Conservation (phyloP, 1,284 basidiomycete species). For the Kalmanozyma brasiliensis region DNA sequence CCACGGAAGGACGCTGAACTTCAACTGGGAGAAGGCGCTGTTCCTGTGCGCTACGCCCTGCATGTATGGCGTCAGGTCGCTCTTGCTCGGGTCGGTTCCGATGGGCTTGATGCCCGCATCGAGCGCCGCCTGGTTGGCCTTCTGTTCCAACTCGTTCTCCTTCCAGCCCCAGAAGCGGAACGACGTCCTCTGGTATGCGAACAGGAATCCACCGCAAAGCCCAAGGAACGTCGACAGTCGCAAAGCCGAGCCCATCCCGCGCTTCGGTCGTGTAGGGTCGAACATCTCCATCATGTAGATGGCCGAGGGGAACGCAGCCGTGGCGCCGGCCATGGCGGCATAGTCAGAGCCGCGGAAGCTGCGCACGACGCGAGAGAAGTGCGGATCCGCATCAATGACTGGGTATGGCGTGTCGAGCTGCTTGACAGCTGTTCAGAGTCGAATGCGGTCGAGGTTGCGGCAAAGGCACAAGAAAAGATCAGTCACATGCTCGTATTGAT, state of each 20-base stretch:
- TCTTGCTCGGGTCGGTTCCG: constrained; percentile 70
- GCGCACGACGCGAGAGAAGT: constrained; percentile 84
- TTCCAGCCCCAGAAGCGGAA: constrained; percentile 97
- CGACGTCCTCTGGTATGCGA: constrained; percentile 85
- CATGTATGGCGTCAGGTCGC: constrained; percentile 83
- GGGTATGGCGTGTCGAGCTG: constrained; percentile 64
- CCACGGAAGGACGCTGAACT: constrained; percentile 66
- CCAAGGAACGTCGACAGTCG: constrained; percentile 69
- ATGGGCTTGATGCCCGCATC: constrained; percentile 45
- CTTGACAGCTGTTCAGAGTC: constrained; percentile 55
- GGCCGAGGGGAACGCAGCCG: constrained; percentile 80
- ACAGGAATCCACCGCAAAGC: constrained; percentile 86
- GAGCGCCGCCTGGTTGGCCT: constrained; percentile 42
- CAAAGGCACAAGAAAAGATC: neutral
- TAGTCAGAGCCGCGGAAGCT: constrained; percentile 92
- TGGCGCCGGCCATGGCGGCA: constrained; percentile 81
- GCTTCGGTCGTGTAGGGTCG: constrained; percentile 59
- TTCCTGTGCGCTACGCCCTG: constrained; percentile 89
- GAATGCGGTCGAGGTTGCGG: neutral
- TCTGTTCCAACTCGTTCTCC: constrained; percentile 76
- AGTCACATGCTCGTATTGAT: neutral
- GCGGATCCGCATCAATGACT: constrained; percentile 82
- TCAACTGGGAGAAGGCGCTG: constrained; percentile 83
- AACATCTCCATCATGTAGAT: constrained; percentile 72
- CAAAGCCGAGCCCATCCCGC: constrained; percentile 51